Evolutionary conservation across 768 basidiomycete genomes (phyloP).

Genomic region (Leccinum uliginosum): DNA sequence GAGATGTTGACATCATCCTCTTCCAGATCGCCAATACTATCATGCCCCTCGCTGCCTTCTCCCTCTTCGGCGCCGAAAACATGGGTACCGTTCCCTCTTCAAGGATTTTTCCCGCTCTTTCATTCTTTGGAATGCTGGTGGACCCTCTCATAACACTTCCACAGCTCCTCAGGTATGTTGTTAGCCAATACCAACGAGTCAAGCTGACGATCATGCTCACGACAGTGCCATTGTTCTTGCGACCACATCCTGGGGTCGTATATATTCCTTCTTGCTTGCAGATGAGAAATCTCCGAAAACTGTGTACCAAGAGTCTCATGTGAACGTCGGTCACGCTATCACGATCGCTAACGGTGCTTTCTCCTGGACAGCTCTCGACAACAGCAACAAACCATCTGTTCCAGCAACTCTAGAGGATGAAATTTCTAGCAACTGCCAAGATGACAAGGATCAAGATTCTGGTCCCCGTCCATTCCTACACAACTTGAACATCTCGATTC

Average conservation of each 20-base stretch:
- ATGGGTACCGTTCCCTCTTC: conserved; percentile 19
- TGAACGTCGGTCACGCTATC: conserved; percentile 18
- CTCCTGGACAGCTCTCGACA: conserved; percentile 22
- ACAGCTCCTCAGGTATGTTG: conserved; percentile 25
- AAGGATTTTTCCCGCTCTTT: conserved; percentile 27
- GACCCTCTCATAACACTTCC: conserved; percentile 28
- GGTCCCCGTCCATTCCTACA: conserved; percentile 16
- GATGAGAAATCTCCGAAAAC: conserved; percentile 16
- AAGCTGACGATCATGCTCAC: neutral
- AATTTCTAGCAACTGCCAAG: conserved; percentile 5
- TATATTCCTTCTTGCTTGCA: conserved; percentile 27
- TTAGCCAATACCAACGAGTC: neutral
- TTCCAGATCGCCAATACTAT: conserved; percentile 23
- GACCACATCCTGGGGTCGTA: conserved; percentile 25
- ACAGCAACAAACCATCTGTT: neutral
- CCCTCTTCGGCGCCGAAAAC: conserved; percentile 25
- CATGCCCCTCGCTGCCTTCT: conserved; percentile 31
- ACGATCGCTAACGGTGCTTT: conserved; percentile 19
- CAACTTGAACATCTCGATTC: conserved; percentile 20
- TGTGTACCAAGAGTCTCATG: neutral
- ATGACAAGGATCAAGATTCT: conserved; percentile 5
- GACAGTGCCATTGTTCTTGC: conserved; percentile 24
- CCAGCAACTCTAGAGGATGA: conserved; percentile 3
- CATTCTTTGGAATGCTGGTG: conserved; percentile 31
- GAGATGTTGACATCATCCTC: conserved; percentile 3